Base-by-base conservation (phyloP, 768 basidiomycete species). In the Suillus ampliporus region DNA sequence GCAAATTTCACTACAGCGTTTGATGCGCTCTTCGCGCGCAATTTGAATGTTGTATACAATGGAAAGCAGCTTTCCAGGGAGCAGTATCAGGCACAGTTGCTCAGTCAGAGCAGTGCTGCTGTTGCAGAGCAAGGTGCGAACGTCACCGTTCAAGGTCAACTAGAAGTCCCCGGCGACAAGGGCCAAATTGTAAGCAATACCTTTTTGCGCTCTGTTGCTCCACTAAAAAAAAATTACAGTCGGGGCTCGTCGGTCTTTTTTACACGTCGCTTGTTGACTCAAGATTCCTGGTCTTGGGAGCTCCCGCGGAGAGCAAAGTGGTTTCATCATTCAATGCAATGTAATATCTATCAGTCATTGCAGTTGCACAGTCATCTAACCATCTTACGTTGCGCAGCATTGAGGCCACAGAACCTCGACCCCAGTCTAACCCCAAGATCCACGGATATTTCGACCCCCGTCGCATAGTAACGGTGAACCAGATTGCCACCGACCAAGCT, bases 31-130 rank as follows among this genome's bases (percentile, higher is more conserved):
- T 69, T 85, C 61, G 75, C 79, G 8, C 35, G 70, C 41, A 26
- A 79, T 17, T 77, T 73, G 34, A 68, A 64, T 1, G 70, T 84
- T 60, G 76, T 72, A 4, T 69, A 84, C 60, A 85, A 85, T 64
- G 83, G 80, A 19, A 70, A 73, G 28, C 35, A 70, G 15, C 31
- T 79, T 40, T 73, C 78, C 28, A 79, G 80, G 26, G 75, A 76
- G 0, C 73, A 77, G 26, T 84, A 83, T 72, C 76, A 79, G 67
- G 46, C 70, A 54, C 72, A 75, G 54, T 65, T 84, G 37, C 75
- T 71, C 28, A 40, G 54, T 26, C 64, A 76, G 53, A 77, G 75
- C 9, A 69, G 66, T 1, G 72, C 75, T 31, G 63, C 44, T 13
- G 23, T 44, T 1, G 53, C 11, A 3, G 71, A 74, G 26, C 40